Evolutionary conservation across 1,284 basidiomycete genomes (phyloP).

Genomic region (Schizopora paradoxa): DNA sequence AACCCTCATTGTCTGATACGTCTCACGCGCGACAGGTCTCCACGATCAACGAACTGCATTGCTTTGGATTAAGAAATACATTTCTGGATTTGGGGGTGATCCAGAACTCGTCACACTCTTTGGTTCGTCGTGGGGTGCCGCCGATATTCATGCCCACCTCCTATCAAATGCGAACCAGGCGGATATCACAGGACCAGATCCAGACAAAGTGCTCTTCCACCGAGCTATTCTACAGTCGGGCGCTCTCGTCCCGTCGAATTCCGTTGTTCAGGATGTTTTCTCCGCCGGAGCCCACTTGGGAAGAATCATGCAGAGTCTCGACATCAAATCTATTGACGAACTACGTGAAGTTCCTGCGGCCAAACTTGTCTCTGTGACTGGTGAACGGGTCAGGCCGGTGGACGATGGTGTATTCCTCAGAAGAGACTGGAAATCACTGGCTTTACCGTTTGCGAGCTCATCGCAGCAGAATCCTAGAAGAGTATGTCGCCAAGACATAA

Average conservation of each 20-base stretch:
- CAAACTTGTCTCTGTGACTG: conserved; percentile 43
- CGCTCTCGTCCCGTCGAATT: conserved; percentile 14
- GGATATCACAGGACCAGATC: conserved; percentile 52
- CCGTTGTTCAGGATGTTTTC: conserved; percentile 44
- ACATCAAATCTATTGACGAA: conserved; percentile 49
- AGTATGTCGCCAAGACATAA: conserved; percentile 49
- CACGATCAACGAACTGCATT: conserved; percentile 66
- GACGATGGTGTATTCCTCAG: conserved; percentile 67
- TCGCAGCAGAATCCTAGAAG: conserved; percentile 6
- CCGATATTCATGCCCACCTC: conserved; percentile 67
- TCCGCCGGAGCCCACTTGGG: conserved; percentile 63
- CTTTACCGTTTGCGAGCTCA: conserved; percentile 22
- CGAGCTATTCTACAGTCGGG: conserved; percentile 21
- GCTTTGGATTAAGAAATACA: conserved; percentile 64
- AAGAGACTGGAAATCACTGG: conserved; percentile 49
- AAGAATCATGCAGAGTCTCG: conserved; percentile 50
- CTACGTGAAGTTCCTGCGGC: conserved; percentile 52
- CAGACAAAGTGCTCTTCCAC: conserved; percentile 14
- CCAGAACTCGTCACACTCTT: conserved; percentile 66
- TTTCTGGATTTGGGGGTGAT: conserved; percentile 67
- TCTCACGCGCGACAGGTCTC: conserved; percentile 39
- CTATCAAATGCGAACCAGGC: conserved; percentile 54
- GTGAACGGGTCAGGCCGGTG: conserved; percentile 46
- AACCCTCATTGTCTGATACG: background rate
- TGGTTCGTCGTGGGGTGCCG: conserved; percentile 63